phyloP scores from a whole-genome alignment of 2,329 filamentous ascomycete species.

The Epichloe coenophiala region DNA sequence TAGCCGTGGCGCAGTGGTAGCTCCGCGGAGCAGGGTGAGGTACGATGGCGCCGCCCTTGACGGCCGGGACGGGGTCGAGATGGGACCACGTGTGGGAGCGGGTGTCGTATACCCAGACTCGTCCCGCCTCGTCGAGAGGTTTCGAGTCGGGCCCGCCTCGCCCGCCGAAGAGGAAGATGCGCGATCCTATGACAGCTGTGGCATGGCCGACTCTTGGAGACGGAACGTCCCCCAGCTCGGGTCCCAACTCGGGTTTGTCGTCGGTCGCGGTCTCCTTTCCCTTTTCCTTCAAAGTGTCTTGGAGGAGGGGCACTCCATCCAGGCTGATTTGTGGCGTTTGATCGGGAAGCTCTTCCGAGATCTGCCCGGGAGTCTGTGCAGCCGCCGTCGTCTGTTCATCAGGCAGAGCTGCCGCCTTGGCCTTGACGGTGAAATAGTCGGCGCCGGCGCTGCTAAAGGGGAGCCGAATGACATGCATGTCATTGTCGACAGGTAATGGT shows the following conservation, averaged over 20 bases:
- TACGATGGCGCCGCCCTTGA: constrained; percentile 25
- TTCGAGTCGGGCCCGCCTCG: constrained; percentile 55
- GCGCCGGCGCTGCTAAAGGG: constrained; percentile 42
- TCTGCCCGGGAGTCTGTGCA: constrained; percentile 2
- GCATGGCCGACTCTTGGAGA: constrained; percentile 60
- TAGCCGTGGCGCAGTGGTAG: constrained; percentile 52
- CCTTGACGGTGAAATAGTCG: constrained; percentile 45
- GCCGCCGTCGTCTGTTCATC: constrained; percentile 3
- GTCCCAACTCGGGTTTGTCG: constrained; percentile 10
- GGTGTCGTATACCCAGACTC: constrained; percentile 65
- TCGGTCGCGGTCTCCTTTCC: constrained; percentile 23
- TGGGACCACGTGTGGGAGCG: constrained; percentile 48
- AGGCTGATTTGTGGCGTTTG: constrained; percentile 20
- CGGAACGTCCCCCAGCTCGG: constrained; percentile 36
- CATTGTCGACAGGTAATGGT: constrained; percentile 49
- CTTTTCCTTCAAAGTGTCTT: constrained; percentile 19
- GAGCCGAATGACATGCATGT: constrained; percentile 53
- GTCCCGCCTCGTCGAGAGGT: constrained; percentile 59
- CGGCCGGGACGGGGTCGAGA: constrained; percentile 41
- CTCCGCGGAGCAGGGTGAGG: constrained; percentile 50
- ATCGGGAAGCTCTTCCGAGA: neutral
- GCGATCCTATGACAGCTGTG: constrained; percentile 50
- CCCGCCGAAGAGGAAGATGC: constrained; percentile 72
- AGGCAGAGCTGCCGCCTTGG: constrained; percentile 24
- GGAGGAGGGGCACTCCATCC: constrained; percentile 29